Percentiles rank a stretch among this genome's conserved stretches.
These are phyloP conservation scores for Torulaspora pretoriensis DNA, from an alignment of 1,139 yeast species.

Conservation along the genomic window DNA sequence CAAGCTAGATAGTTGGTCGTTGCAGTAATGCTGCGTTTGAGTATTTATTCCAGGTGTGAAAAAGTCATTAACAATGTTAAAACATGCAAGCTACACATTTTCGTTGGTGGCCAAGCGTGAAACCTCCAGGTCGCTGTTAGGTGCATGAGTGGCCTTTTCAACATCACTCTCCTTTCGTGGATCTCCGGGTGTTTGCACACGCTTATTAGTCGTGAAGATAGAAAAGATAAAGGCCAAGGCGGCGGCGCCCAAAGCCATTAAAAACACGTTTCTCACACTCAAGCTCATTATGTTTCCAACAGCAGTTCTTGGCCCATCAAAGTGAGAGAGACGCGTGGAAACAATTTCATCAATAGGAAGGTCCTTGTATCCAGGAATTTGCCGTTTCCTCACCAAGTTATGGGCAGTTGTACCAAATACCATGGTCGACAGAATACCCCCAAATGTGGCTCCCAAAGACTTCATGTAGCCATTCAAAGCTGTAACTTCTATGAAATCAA, in stretches of 20 bases:
- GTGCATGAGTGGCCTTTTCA: background rate
- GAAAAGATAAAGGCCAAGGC: slow-evolving; percentile 5
- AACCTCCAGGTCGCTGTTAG: background rate
- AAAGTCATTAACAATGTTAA: too few relatives aligned
- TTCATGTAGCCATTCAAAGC: slow-evolving; percentile 9
- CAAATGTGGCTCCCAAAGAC: slow-evolving; percentile 6
- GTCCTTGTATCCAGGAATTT: background rate
- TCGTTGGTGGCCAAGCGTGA: too few relatives aligned
- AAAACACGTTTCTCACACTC: slow-evolving; percentile 4
- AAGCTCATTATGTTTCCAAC: background rate
- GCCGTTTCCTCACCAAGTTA: slow-evolving; percentile 1
- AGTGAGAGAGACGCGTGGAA: background rate
- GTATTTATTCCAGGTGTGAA: too few relatives aligned
- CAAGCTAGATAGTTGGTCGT: too few relatives aligned
- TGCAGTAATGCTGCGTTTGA: too few relatives aligned
- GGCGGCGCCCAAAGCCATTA: slow-evolving; percentile 6
- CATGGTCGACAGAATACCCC: slow-evolving; percentile 8
- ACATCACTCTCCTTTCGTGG: background rate
- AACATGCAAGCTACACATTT: too few relatives aligned
- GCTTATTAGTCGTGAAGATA: slow-evolving; percentile 4
- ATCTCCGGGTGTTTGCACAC: background rate
- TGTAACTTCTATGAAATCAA: slow-evolving; percentile 15
- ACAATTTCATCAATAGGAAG: slow-evolving; percentile 5
- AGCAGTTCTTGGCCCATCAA: slow-evolving; percentile 5
- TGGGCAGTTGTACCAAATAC: slow-evolving; percentile 5